Conservation (phyloP, 2,329 filamentous ascomycete species). For the Beauveria sp. region DNA sequence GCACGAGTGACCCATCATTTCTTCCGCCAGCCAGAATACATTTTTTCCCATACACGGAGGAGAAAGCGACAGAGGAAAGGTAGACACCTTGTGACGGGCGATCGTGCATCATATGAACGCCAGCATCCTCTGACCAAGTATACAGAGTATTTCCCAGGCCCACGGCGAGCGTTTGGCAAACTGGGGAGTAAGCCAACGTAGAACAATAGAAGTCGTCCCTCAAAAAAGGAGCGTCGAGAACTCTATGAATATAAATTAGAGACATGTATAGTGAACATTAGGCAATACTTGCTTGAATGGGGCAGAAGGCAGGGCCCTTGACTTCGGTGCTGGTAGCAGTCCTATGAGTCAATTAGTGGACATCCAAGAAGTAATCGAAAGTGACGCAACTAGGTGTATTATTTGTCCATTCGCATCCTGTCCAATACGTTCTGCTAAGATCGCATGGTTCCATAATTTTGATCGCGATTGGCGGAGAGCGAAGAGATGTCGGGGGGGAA, state of each 20-base stretch:
- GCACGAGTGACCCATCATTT: constrained; percentile 64
- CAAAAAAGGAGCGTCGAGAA: constrained; percentile 82
- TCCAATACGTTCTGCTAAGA: constrained; percentile 18
- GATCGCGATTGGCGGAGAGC: not conserved
- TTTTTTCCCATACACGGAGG: constrained; percentile 65
- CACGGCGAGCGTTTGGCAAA: constrained; percentile 70
- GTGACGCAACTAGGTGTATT: constrained; percentile 11
- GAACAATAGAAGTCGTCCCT: constrained; percentile 96
- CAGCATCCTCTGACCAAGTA: constrained; percentile 74
- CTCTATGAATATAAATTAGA: constrained; percentile 35
- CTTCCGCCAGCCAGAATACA: constrained; percentile 81
- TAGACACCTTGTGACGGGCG: constrained; percentile 27
- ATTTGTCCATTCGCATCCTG: constrained; percentile 20
- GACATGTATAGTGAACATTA: not conserved
- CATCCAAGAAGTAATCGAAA: constrained; percentile 15
- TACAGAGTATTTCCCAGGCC: constrained; percentile 75
- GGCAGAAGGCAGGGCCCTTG: constrained; percentile 53
- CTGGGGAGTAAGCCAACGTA: constrained; percentile 74
- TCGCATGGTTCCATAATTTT: not conserved
- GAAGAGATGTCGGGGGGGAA: constrained; percentile 7
- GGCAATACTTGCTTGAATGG: constrained; percentile 62
- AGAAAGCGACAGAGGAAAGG: constrained; percentile 86
- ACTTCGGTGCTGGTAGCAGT: not conserved
- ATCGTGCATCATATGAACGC: constrained; percentile 45
- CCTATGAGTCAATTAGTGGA: not conserved